phyloP scores from a whole-genome alignment of 768 basidiomycete genomes.

The Phaffia tasmanica region DNA sequence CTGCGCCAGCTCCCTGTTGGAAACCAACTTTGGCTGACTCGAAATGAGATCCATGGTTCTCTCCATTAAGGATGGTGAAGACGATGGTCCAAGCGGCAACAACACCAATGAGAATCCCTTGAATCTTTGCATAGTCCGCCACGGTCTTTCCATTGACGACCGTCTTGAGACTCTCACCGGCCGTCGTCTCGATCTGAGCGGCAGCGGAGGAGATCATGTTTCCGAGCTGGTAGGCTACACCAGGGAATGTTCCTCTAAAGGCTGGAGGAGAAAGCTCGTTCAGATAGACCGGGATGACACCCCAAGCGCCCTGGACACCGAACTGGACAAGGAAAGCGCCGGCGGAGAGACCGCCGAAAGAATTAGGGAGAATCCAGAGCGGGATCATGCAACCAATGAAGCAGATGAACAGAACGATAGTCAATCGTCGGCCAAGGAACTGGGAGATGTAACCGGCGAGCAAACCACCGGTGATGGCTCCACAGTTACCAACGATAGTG shows the following conservation, averaged over 20 bases:
- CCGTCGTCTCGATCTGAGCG: constrained; percentile 66
- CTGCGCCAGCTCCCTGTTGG: constrained; percentile 54
- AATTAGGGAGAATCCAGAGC: constrained; percentile 67
- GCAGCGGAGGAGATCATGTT: constrained; percentile 62
- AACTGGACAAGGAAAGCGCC: constrained; percentile 81
- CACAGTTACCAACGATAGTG: constrained; percentile 59
- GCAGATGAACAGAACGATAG: constrained; percentile 56
- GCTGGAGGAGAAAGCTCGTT: constrained; percentile 77
- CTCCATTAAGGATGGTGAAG: constrained; percentile 50
- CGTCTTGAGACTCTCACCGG: constrained; percentile 51
- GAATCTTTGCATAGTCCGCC: constrained; percentile 59
- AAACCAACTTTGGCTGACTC: constrained; percentile 71
- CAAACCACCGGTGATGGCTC: constrained; percentile 46
- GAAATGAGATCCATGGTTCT: constrained; percentile 65
- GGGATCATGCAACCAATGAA: constrained; percentile 46
- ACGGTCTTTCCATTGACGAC: constrained; percentile 43
- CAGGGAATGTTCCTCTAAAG: constrained; percentile 78
- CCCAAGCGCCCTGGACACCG: constrained; percentile 76
- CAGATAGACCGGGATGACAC: constrained; percentile 37
- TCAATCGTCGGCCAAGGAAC: constrained; percentile 69
- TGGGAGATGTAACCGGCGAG: constrained; percentile 65
- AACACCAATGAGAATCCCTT: constrained; percentile 76
- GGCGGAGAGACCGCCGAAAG: constrained; percentile 59
- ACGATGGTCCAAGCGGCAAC: constrained; percentile 50
- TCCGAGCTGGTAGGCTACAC: constrained; percentile 57